Base-by-base conservation (phyloP, 306 rosid genomes). In the Gastrolobium bilobum region DNA sequence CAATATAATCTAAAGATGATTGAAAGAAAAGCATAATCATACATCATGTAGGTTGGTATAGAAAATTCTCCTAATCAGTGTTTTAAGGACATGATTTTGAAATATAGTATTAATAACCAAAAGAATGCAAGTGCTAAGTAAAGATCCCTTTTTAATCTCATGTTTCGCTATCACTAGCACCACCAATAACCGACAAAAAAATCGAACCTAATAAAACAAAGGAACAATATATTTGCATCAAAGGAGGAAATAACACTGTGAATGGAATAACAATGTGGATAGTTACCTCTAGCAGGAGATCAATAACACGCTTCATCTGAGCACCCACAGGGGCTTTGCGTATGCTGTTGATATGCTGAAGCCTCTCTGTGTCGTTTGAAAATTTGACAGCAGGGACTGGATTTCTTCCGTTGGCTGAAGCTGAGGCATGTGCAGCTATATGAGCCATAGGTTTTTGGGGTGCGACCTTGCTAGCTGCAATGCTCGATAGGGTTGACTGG, bases 241-340 rank as follows among this genome's bases (percentile, higher is more conserved):
- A 63, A 67, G 9, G 31, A 66, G 29, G 42, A 15, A 76, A 53
- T 15, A 7, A 26, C 10, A 20, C 0, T 20, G 26, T 1, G 26
- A 20, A 20, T 20, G 26, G 26, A 20, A 20, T 20, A 1, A 20
- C 26, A 20, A 20, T 20, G 0, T 20, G 26, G 26, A 20, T 20
- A 20, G 26, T 20, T 57, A 96, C 99, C 97, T 96, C 97, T 2
- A 81, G 81, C 52, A 96, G 87, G 52, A 91, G 90, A 90, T 82
- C 86, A n/a, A 96, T 93, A 70, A 96, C 98, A 47, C 98, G 92
- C 91, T 93, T 96, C 85, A 96, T 96, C 86, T 96, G 99, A 71
- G 98, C 96, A 62, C 99, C 98, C 0, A 91, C 98, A 0, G 97
- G 96, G 44, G 90, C 86, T 76, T 93, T 96, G 50, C 98, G 87